Percentiles rank a stretch among this genome's conserved stretches.
phyloP scores from a whole-genome alignment of 2,329 filamentous ascomycete species.

The Aurifilum marmelostoma region DNA sequence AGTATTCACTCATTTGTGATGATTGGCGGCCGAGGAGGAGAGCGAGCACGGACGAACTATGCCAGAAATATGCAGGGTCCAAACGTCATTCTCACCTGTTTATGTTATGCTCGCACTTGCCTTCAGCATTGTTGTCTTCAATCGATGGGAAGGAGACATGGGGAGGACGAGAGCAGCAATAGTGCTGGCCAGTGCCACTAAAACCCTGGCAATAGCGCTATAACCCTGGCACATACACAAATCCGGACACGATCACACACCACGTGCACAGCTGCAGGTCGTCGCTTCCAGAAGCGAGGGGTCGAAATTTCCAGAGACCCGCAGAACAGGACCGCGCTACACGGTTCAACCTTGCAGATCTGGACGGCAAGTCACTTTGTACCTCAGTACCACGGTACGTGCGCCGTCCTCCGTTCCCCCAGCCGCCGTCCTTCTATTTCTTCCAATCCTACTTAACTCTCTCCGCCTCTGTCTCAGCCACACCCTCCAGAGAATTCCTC shows the following conservation, averaged over 20 bases:
- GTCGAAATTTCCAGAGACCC: constrained; percentile 14
- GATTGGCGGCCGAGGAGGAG: too few species aligned
- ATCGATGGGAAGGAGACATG: not conserved
- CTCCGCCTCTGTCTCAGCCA: not conserved
- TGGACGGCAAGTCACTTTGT: not conserved
- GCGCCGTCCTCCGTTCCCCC: not conserved
- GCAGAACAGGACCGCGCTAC: not conserved
- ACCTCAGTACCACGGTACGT: not conserved
- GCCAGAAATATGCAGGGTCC: not conserved
- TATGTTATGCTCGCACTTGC: not conserved
- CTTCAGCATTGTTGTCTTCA: not conserved
- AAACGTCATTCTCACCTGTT: not conserved
- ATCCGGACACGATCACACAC: not conserved
- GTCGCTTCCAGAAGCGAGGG: not conserved
- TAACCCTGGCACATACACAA: not conserved
- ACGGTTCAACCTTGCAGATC: not conserved
- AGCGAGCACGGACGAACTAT: not conserved
- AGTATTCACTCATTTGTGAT: too few species aligned
- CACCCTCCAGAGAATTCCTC: not conserved
- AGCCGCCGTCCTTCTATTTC: not conserved
- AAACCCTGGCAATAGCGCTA: not conserved
- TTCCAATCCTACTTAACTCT: not conserved
- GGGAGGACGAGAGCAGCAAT: not conserved
- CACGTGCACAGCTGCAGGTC: not conserved
- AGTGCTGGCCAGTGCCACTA: not conserved